Evolutionary conservation across 73 alveolate species (phyloP), one percentile per base, ranked within the genome.

Genomic region (Symbiodinium pilosum): DNA sequence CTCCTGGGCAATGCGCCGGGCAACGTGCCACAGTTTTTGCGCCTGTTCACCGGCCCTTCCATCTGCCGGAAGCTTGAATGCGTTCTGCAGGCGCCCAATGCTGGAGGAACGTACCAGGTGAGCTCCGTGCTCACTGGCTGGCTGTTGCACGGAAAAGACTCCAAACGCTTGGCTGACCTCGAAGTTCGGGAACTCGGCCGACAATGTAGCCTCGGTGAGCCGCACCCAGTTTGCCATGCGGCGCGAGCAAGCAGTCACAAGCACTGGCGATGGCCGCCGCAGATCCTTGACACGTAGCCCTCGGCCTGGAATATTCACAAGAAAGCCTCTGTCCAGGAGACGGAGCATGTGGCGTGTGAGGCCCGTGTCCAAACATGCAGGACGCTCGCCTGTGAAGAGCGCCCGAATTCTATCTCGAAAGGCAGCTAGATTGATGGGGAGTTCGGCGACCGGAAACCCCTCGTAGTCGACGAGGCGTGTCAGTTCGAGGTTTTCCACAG

Each of bases 141-240:
- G n/a, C n/a, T n/a, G n/a, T n/a, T n/a, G n/a, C n/a, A n/a, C n/a
- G n/a, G n/a, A 24, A 34, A 56, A 56, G 75, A 20, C 75, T 18
- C 75, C 75, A 2, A 56, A 56, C 11, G 36, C 6, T 20, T 56
- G 75, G 32, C 16, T 56, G 6, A 34, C 36, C 34, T 87, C 94
- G 39, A 21, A 87, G 34, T 24, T 14, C 41, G 94, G 94, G 32
- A 87, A 87, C 24, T 87, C 94, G 1, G 94, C 94, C 0, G 8
- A 64, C 16, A 87, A 36, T 11, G 94, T 87, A 1, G 38, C 43
- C n/a, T 56, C 68, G 32, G 39, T 20, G 20, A 87, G 1, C 28
- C 30, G 8, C 43, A 56, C 16, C 94, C 94, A 87, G 20, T 87
- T 87, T 11, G 28, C 3, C 94, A 87, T 87, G 7, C 94, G 28